Percentiles rank a stretch among this genome's conserved stretches.
These are phyloP conservation scores for Lentinula detonsa DNA, from an alignment of 768 basidiomycete genomes.

Conservation along the genomic window DNA sequence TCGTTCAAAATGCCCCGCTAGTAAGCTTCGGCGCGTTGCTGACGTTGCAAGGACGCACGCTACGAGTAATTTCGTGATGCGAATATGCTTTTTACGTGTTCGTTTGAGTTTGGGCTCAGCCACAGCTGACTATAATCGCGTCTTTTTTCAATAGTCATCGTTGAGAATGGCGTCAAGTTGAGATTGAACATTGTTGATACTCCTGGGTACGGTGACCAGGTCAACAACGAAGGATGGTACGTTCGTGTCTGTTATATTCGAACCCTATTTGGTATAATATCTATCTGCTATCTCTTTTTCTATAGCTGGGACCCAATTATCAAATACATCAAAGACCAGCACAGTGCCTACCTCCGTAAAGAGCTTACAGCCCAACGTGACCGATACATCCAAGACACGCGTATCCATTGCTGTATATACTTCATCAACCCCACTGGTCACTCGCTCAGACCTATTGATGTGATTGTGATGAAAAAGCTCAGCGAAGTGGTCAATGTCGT, in stretches of 20 bases:
- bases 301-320: slow-evolving; percentile 96
- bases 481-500: slow-evolving; percentile 99
- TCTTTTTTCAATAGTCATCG: slow-evolving; percentile 59
- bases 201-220: slow-evolving; percentile 95
- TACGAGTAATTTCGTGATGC: neutral
- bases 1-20: neutral
- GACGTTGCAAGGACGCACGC: neutral
- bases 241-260: slow-evolving; percentile 17
- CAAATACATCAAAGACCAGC: slow-evolving; percentile 99
- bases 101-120: neutral
- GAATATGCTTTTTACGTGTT: neutral
- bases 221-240: slow-evolving; percentile 98
- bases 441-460: slow-evolving; percentile 91
- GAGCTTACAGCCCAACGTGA: slow-evolving; percentile 98
- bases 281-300: neutral
- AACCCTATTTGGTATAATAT: slow-evolving; percentile 6
- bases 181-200: slow-evolving; percentile 98
- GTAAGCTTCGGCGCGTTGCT: neutral
- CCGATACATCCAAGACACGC: slow-evolving; percentile 96
- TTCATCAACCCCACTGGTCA: slow-evolving; percentile 99
- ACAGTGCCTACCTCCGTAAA: slow-evolving; percentile 97
- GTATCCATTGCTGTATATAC: slow-evolving; percentile 97
- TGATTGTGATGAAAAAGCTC: slow-evolving; percentile 98
- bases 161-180: slow-evolving; percentile 92
- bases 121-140: neutral